Base-by-base conservation (phyloP, 192 early-diverging fungal species). In the Podila minutissima region DNA sequence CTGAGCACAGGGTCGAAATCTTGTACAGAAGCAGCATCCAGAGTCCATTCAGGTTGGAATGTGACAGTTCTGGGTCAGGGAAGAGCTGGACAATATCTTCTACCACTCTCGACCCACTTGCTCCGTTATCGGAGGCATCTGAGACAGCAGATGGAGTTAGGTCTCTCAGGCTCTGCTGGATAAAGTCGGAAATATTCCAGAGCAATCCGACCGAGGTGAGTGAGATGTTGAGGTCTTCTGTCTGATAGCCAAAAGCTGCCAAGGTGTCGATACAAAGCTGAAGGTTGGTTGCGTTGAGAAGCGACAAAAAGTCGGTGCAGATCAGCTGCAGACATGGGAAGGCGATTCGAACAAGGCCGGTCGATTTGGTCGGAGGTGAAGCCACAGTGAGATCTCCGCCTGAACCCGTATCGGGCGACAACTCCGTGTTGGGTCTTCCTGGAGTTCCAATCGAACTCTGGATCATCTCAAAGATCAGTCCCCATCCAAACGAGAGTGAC, bases 261-360 rank as follows among this genome's bases (percentile, higher is more conserved):
- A 98, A 69, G 0, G 93, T 91, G 60, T 93, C 88, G 64, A 98
- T 95, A 70, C 95, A 96, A 46, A 91, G 89, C 19, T 90, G 88
- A 51, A 99, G 74, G 55, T 93, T 90, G 10, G 83, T 83, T 4
- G 97, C 93, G 19, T 87, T 85, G 73, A 98, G 77, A 8, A 94
- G 86, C 9, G 94, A 88, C 51, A 99, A 69, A 69, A 98, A 98
- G 75, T 99, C 98, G 1, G 94, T 94, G 79, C 97, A 98, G 29
- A 99, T 94, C 19, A 99, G 83, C 74, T 99, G 97, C 63, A 99
- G 66, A 53, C 93, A 97, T 6, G 96, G 92, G 70, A 99, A 99
- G 12, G 94, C 96, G 57, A 93, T 84, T 12, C 94, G 89, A 70
- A 97, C 91, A 10, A 89, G 73, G 2, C 87, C 88, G 10, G 79